A percentile compares a stretch with the other conserved stretches of the same genome.
Evolutionary conservation across 768 basidiomycete species (phyloP).

Genomic region (Cubamyces sp.): DNA sequence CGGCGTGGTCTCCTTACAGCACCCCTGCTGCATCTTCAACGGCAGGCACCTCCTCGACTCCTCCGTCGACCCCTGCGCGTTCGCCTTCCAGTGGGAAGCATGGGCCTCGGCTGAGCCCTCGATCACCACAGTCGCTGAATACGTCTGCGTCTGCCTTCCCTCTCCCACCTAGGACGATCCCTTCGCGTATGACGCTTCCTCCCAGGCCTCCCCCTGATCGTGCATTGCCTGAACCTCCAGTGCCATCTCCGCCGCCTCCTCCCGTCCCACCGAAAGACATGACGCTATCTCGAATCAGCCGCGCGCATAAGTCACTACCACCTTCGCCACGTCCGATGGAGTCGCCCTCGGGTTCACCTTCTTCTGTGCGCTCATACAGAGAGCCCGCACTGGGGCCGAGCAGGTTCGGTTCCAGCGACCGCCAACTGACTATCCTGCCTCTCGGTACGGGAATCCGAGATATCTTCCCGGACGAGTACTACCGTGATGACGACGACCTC

Average conservation of each 20-base stretch:
- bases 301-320: slow-evolving; percentile 19
- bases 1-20: slow-evolving; percentile 20
- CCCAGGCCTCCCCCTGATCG: slow-evolving; percentile 13
- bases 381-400: not conserved
- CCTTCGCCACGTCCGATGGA: slow-evolving; percentile 6
- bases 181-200: slow-evolving; percentile 1
- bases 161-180: slow-evolving; percentile 7
- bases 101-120: not conserved
- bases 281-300: not conserved
- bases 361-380: slow-evolving; percentile 4
- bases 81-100: not conserved
- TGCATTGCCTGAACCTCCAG: slow-evolving; percentile 3
- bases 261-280: slow-evolving; percentile 19
- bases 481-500: not conserved
- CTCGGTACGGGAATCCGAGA: slow-evolving; percentile 8
- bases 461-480: not conserved
- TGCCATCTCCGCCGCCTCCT: not conserved
- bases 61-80: not conserved
- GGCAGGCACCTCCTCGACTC: not conserved
- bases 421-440: slow-evolving; percentile 4
- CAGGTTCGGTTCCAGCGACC: not conserved
- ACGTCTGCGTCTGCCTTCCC: slow-evolving; percentile 5
- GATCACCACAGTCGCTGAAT: not conserved
- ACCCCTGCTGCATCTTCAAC: slow-evolving; percentile 4
- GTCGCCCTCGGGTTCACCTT: not conserved